Conservation (phyloP, 148 eudicot genomes). For the Silene uniflora region DNA sequence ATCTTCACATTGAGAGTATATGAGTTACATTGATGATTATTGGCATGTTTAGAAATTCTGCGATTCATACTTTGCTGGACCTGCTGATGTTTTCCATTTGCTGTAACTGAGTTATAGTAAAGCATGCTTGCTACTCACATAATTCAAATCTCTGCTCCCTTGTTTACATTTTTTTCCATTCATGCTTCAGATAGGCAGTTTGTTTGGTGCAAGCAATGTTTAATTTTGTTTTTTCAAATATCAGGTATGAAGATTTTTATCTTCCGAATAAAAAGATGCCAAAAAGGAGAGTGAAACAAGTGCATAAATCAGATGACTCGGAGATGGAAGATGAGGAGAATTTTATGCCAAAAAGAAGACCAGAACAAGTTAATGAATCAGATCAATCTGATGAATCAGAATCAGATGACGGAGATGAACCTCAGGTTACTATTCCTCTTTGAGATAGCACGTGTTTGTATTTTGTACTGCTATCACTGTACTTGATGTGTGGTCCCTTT, state of each 20-base stretch:
- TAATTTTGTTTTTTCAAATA: background rate
- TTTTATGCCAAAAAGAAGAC: background rate
- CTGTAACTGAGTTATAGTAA: too few relatives aligned
- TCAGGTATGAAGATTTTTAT: constrained; percentile 79
- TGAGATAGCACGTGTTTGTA: background rate
- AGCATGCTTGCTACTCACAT: too few relatives aligned
- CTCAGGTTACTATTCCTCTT: background rate
- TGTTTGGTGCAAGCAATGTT: background rate
- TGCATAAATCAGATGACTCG: background rate
- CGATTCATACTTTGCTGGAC: too few relatives aligned
- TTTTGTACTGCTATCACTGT: background rate
- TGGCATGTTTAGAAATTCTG: too few relatives aligned
- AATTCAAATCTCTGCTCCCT: too few relatives aligned
- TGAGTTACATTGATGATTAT: too few relatives aligned
- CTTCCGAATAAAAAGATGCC: constrained; percentile 43
- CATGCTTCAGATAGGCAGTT: constrained; percentile 38
- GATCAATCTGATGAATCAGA: background rate
- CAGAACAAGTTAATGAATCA: background rate
- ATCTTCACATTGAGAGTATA: too few relatives aligned
- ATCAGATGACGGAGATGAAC: background rate
- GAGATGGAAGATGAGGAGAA: background rate
- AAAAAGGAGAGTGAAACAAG: constrained; percentile 13
- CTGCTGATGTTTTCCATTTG: too few relatives aligned
- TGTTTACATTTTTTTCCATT: too few relatives aligned
- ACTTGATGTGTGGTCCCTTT: constrained; percentile 13